phyloP scores from a whole-genome alignment of 306 rosid species.

The Lotus japonicus region DNA sequence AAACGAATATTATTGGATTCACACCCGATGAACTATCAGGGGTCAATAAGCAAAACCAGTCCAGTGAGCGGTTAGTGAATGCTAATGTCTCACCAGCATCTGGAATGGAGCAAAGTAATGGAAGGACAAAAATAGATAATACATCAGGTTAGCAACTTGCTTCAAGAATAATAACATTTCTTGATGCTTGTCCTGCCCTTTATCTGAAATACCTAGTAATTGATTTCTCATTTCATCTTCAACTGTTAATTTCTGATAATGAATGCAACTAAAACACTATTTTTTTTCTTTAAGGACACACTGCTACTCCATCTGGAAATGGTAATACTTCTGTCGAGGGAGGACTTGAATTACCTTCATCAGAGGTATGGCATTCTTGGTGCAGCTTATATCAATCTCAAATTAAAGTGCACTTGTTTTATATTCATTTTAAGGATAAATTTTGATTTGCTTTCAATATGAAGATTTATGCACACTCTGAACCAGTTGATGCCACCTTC shows the following conservation, averaged over 20 bases:
- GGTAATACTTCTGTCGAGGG: constrained; percentile 52
- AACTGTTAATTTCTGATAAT: constrained; percentile 21
- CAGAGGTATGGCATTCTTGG: constrained; percentile 56
- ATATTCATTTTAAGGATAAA: background rate
- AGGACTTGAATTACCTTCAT: constrained; percentile 57
- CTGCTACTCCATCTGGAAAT: constrained; percentile 48
- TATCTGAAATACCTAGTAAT: constrained; percentile 2
- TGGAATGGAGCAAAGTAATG: constrained; percentile 59
- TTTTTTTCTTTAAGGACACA: constrained; percentile 45
- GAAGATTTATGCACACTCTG: background rate
- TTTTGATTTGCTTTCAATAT: background rate
- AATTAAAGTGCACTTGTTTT: background rate
- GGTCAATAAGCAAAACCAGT: constrained; percentile 57
- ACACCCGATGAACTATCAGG: constrained; percentile 62
- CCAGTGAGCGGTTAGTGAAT: constrained; percentile 49
- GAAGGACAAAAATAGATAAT: constrained; percentile 49
- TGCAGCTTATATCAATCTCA: constrained; percentile 5
- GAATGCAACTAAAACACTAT: constrained; percentile 26
- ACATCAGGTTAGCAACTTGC: constrained; percentile 58
- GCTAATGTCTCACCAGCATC: constrained; percentile 50
- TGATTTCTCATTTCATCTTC: constrained; percentile 11
- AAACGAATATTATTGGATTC: constrained; percentile 38
- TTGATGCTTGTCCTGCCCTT: constrained; percentile 14
- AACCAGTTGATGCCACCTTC: constrained; percentile 4
- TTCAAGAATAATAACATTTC: constrained; percentile 6